phyloP scores from a whole-genome alignment of 2,329 filamentous ascomycete species.

The Coleophoma eucalyptorum region DNA sequence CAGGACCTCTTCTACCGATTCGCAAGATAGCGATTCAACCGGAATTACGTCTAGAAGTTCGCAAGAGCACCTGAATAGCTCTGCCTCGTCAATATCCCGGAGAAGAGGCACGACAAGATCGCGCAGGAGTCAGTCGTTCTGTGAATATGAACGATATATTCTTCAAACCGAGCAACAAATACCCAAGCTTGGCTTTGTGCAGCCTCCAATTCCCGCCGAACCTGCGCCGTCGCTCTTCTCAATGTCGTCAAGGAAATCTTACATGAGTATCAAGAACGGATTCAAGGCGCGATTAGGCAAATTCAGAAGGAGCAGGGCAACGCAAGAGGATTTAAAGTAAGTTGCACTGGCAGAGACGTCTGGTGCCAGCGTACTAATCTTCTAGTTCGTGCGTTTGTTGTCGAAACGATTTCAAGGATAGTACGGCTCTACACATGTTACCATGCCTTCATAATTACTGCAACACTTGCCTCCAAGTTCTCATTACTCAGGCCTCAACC shows the following conservation, averaged over 20 bases:
- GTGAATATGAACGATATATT: conserved; percentile 25
- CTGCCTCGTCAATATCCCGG: conserved; percentile 4
- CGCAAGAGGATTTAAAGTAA: conserved; percentile 19
- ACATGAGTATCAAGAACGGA: conserved; percentile 20
- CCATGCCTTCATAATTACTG: conserved; percentile 58
- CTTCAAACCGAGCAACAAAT: conserved; percentile 15
- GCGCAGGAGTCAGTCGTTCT: conserved; percentile 21
- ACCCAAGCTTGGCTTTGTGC: conserved; percentile 5
- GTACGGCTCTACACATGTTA: conserved; percentile 41
- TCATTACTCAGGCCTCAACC: conserved; percentile 49
- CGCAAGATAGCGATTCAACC: conserved; percentile 21
- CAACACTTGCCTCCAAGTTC: conserved; percentile 45
- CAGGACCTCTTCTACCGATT: conserved; percentile 20
- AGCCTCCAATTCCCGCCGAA: conserved; percentile 13
- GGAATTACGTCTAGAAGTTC: conserved; percentile 23
- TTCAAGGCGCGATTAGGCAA: conserved; percentile 16
- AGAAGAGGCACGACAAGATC: conserved; percentile 10
- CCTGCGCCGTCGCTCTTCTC: conserved; percentile 24
- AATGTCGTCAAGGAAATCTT: conserved; percentile 21
- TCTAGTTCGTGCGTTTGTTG: conserved; percentile 54
- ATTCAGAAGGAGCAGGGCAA: conserved; percentile 12
- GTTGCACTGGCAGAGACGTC: conserved; percentile 2
- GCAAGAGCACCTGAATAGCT: conserved; percentile 11
- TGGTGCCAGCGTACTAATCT: conserved; percentile 6
- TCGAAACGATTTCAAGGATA: conserved; percentile 45